Conservation (phyloP, 2,329 filamentous ascomycete genomes). For the Fusarium nurragi region DNA sequence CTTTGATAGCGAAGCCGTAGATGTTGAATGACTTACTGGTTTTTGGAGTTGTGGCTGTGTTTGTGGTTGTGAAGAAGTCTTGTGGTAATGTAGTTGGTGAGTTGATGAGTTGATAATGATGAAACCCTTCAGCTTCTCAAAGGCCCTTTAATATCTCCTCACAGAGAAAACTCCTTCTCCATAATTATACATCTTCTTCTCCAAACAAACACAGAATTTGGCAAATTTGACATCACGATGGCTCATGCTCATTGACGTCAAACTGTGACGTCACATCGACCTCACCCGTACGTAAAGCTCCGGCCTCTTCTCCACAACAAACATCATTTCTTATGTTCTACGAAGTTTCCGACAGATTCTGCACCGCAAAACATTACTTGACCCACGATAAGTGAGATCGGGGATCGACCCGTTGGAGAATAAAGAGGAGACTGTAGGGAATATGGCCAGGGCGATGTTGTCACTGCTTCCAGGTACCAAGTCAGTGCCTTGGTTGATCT, state of each 20-base stretch:
- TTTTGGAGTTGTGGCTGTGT: neutral
- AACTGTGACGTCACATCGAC: conserved; percentile 38
- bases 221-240: conserved; percentile 21
- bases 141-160: conserved; percentile 21
- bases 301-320: conserved; percentile 28
- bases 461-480: conserved; percentile 10
- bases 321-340: conserved; percentile 11
- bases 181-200: neutral
- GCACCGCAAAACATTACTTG: conserved; percentile 1
- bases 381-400: conserved; percentile 8
- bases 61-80: conserved; percentile 2
- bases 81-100: conserved; percentile 1
- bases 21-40: neutral
- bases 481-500: conserved; percentile 15
- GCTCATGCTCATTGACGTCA: conserved; percentile 39
- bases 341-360: conserved; percentile 24
- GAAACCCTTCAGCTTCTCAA: neutral
- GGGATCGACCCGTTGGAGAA: conserved; percentile 10
- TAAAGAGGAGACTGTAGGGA: conserved; percentile 15
- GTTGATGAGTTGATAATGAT: neutral
- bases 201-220: neutral
- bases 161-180: neutral
- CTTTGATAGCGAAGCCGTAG: neutral
- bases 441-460: conserved; percentile 11
- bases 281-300: conserved; percentile 32